Evolutionary conservation across 208 protist species (phyloP).

Genomic region (Strigomonas culicis): DNA sequence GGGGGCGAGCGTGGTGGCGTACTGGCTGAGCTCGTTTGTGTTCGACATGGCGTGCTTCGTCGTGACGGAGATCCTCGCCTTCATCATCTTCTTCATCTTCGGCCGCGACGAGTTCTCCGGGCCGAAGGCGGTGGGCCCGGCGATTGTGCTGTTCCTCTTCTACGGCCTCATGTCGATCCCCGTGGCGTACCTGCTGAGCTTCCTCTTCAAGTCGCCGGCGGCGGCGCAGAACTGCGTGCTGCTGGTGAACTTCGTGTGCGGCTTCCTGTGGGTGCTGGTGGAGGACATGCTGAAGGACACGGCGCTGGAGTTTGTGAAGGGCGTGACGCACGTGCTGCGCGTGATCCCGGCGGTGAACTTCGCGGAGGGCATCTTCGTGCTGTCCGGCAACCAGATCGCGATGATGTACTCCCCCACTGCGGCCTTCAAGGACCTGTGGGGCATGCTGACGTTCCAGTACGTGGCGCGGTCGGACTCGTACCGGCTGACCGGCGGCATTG

Average conservation of each 20-base stretch:
- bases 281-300: slow-evolving; percentile 57
- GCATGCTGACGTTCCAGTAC: slow-evolving; percentile 24
- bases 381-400: slow-evolving; percentile 45
- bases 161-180: slow-evolving; percentile 69
- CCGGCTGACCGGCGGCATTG: slow-evolving; percentile 50
- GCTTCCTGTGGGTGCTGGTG: slow-evolving; percentile 75
- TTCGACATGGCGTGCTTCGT: slow-evolving; percentile 74
- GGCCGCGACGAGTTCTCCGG: slow-evolving; percentile 65
- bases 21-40: slow-evolving; percentile 77
- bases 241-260: slow-evolving; percentile 75
- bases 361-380: slow-evolving; percentile 66
- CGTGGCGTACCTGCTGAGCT: slow-evolving; percentile 72
- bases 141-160: slow-evolving; percentile 64
- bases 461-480: slow-evolving; percentile 13
- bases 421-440: slow-evolving; percentile 34
- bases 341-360: slow-evolving; percentile 70
- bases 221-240: slow-evolving; percentile 74
- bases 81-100: slow-evolving; percentile 69
- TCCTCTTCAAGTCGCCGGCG: slow-evolving; percentile 75
- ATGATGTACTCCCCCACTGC: slow-evolving; percentile 42
- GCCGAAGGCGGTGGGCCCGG: slow-evolving; percentile 33
- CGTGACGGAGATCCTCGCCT: slow-evolving; percentile 47
- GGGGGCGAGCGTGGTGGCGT: slow-evolving; percentile 55
- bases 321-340: slow-evolving; percentile 49
- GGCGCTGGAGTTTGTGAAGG: slow-evolving; percentile 40